phyloP scores from a whole-genome alignment of 371 early-diverging fungal genomes.

The Saksenaea vasiformis region DNA sequence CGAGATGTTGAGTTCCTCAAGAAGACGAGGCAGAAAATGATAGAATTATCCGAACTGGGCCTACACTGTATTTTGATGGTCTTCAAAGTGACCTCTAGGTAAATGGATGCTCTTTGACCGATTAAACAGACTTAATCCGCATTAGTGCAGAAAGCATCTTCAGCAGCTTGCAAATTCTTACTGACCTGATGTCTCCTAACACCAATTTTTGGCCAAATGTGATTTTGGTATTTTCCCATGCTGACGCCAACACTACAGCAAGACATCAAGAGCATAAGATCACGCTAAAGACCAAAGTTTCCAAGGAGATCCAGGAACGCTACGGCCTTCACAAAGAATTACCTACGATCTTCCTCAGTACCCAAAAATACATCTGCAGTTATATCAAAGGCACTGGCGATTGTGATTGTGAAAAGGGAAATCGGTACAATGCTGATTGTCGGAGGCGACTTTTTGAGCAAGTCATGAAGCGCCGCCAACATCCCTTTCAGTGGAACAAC shows the following conservation, averaged over 20 bases:
- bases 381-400: slow-evolving; percentile 38
- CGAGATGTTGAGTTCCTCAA: slow-evolving; percentile 33
- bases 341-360: slow-evolving; percentile 47
- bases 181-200: slow-evolving; percentile 16
- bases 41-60: slow-evolving; percentile 16
- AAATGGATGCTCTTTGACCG: background rate
- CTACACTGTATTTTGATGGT: slow-evolving; percentile 28
- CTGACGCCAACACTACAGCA: slow-evolving; percentile 21
- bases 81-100: slow-evolving; percentile 37
- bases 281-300: slow-evolving; percentile 28
- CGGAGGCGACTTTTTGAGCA: slow-evolving; percentile 41
- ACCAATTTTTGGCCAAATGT: slow-evolving; percentile 40
- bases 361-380: slow-evolving; percentile 35
- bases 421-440: slow-evolving; percentile 39
- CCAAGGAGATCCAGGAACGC: slow-evolving; percentile 20
- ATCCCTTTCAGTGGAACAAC: slow-evolving; percentile 13
- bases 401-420: slow-evolving; percentile 43
- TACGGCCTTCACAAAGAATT: slow-evolving; percentile 25
- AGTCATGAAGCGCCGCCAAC: slow-evolving; percentile 27
- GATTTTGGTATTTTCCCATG: slow-evolving; percentile 46
- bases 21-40: slow-evolving; percentile 25
- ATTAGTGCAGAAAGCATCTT: slow-evolving; percentile 34
- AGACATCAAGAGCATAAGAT: slow-evolving; percentile 33
- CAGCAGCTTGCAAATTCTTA: slow-evolving; percentile 24
- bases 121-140: background rate